Evolutionary conservation across 805 yeast genomes (phyloP), one percentile per base, ranked within the genome.

Genomic region (Hanseniaspora jakobsenii): DNA sequence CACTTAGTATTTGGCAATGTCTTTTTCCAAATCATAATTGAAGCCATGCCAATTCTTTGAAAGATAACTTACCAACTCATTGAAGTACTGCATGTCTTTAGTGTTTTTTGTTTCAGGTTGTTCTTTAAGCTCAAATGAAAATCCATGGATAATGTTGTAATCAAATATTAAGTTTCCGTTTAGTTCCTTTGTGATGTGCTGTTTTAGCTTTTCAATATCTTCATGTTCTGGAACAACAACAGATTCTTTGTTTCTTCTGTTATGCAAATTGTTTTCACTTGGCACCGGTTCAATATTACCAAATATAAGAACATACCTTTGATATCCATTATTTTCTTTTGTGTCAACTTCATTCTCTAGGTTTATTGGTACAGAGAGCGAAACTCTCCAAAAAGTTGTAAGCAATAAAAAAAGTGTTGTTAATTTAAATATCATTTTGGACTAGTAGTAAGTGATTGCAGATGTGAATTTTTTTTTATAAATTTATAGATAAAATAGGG

Each of bases 131-230:
- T 38, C 42, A 38, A 38, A 38, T 7, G 42, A 38, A 21, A 38
- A 38, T 6, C 42, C 42, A 22, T 38, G n/a, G 9, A 38, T 38
- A 17, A 38, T 38, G 18, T 30, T 29, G 24, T 38, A 38, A 17
- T 30, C 16, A 26, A 38, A 38, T 2, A 38, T 30, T 10, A 38
- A 30, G 1, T 29, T 23, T 2, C 42, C 42, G 6, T 26, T 29
- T 2, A 38, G 27, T 24, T 24, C 9, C 27, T 24, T 10, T 24
- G 6, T 12, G 21, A 13, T 16, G 9, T 29, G 21, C 17, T 29
- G 14, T n/a, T 26, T 38, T 16, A 29, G 30, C 6, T 38, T 32
- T 21, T 38, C 28, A 3, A 38, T 8, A 3, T 23, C 16, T 2
- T 17, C 10, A 5, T 29, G 6, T 29, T 9, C n/a, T 9, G 6